Evolutionary conservation across 768 basidiomycete species (phyloP), one percentile per base, ranked within the genome.

Genomic region (Gelatoporia subvermispora): DNA sequence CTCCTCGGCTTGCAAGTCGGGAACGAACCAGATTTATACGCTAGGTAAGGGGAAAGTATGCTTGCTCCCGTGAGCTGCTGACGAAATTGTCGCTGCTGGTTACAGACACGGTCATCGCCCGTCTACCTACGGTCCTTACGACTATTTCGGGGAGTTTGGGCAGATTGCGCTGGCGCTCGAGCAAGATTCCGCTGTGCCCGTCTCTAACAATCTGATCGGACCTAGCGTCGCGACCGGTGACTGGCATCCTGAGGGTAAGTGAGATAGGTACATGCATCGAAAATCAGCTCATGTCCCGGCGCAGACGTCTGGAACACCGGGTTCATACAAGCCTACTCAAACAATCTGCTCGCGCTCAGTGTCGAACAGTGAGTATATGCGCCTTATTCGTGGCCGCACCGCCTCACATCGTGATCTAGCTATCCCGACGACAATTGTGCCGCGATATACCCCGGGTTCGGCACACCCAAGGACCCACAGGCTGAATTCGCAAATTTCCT

Each of bases 21-120:
- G 4, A 89, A 91, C 63, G 86, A 89, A 52, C 72, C 72, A 13
- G 74, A 77, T 60, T 61, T 74, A 50, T 75, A 67, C 47, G 64
- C 78, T 70, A 9, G 78, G 37, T 82, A 78, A 49, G 73, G 38
- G 56, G 0, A 55, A 0, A 17, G 1, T 10, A 20, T 15, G n/a
- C n/a, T 28, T 7, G 31, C 28, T 13, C 28, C 11, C 11, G 17
- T 35, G 21, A 34, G 25, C 31, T 25, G 22, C 9, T 16, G 4
- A 16, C 13, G 5, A 5, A 31, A 31, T 31, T 22, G 21, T n/a
- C 9, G 16, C 1, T 23, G 21, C 17, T 11, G 9, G 4, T 22
- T 16, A 25, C 44, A 65, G 64, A 21, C 75, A 74, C 52, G 62
- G 60, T 0, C 72, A 74, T 59, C 70, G 74, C 18, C 56, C 58